Percentiles rank a stretch among this genome's conserved stretches.
Conservation (phyloP, 768 basidiomycete genomes). For the Boletus speciosus region DNA sequence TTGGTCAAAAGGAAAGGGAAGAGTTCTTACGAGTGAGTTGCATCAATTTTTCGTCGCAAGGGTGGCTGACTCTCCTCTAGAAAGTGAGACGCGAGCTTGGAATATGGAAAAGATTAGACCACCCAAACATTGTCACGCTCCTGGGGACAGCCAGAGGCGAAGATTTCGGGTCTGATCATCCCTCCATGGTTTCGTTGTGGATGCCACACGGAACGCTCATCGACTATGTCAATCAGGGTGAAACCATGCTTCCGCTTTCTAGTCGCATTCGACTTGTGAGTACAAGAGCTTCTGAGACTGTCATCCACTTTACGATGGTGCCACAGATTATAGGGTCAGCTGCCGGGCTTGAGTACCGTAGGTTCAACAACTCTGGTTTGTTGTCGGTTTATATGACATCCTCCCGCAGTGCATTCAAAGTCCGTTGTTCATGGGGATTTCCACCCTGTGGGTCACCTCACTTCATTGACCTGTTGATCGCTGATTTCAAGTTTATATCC, state of each 20-base stretch:
- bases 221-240: background rate
- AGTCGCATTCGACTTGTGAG: no score
- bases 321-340: background rate
- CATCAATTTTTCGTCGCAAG: background rate
- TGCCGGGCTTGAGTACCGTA: background rate
- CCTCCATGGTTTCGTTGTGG: slow-evolving; percentile 8
- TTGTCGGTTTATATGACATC: background rate
- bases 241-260: background rate
- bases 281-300: background rate
- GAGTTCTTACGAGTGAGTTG: background rate
- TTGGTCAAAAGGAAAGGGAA: background rate
- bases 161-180: slow-evolving; percentile 2
- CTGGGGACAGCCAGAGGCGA: background rate
- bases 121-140: slow-evolving; percentile 10
- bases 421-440: background rate
- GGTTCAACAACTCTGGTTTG: background rate
- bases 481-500: background rate
- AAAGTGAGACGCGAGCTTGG: slow-evolving; percentile 4
- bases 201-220: slow-evolving; percentile 2
- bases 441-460: background rate
- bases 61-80: background rate
- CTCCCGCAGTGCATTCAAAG: background rate
- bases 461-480: background rate
- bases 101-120: slow-evolving; percentile 8
- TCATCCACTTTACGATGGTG: background rate